Conservation (phyloP, 2,329 filamentous ascomycete species). For the Aschersonia sp. region DNA sequence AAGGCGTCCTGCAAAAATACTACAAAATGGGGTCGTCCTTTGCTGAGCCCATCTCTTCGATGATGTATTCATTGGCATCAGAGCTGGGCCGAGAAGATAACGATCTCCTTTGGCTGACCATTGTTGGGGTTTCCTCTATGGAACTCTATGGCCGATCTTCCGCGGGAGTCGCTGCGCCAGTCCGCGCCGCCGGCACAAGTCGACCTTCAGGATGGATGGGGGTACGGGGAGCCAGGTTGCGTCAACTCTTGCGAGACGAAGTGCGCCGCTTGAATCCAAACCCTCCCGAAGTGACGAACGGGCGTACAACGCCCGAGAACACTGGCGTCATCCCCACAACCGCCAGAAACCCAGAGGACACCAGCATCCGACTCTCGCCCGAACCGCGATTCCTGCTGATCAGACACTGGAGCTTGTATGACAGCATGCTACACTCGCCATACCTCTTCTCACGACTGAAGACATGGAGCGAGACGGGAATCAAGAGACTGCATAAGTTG, state of each 20-base stretch:
- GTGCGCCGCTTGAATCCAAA: slow-evolving; percentile 88
- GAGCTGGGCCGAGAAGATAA: slow-evolving; percentile 95
- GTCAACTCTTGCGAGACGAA: slow-evolving; percentile 80
- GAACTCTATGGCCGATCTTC: slow-evolving; percentile 82
- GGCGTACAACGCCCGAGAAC: slow-evolving; percentile 48
- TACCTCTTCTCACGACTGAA: slow-evolving; percentile 86
- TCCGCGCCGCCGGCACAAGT: slow-evolving; percentile 39
- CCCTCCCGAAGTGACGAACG: slow-evolving; percentile 49
- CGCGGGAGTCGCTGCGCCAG: slow-evolving; percentile 55
- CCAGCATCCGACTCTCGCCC: slow-evolving; percentile 78
- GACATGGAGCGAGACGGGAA: slow-evolving; percentile 83
- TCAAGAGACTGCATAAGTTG: slow-evolving; percentile 82
- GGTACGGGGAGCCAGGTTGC: slow-evolving; percentile 67
- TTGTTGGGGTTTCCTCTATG: slow-evolving; percentile 88
- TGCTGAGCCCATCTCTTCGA: slow-evolving; percentile 85
- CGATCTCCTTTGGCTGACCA: slow-evolving; percentile 85
- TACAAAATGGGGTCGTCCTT: slow-evolving; percentile 82
- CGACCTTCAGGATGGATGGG: slow-evolving; percentile 63
- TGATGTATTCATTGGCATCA: slow-evolving; percentile 88
- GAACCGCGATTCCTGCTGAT: slow-evolving; percentile 89
- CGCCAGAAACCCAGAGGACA: slow-evolving; percentile 79
- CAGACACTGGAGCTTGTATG: slow-evolving; percentile 92
- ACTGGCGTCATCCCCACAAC: slow-evolving; percentile 81
- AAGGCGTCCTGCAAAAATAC: slow-evolving; percentile 63
- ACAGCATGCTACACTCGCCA: slow-evolving; percentile 95